Percentiles rank a stretch among this genome's conserved stretches.
Conservation (phyloP, 441 rosid genomes). For the Pelargonium hybrid region DNA sequence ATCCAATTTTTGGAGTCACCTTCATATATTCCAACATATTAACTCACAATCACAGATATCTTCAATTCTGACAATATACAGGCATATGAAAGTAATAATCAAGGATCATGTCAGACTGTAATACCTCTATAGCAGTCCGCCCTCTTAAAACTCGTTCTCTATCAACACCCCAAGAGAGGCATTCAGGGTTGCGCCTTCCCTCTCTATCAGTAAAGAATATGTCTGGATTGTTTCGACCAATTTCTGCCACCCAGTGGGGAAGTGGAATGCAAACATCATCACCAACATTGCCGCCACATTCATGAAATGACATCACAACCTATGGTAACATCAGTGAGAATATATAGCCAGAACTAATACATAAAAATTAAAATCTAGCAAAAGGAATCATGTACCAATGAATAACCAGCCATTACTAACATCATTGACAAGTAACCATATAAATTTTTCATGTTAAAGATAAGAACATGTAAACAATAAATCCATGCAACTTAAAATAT, state of each 20-base stretch:
- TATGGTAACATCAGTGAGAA: slow-evolving; percentile 26
- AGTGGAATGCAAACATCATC: slow-evolving; percentile 97
- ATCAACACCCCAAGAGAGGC: slow-evolving; percentile 96
- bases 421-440: too few species aligned
- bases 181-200: slow-evolving; percentile 92
- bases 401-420: neutral
- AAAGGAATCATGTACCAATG: slow-evolving; percentile 5
- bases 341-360: slow-evolving; percentile 20
- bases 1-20: neutral
- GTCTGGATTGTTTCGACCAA: slow-evolving; percentile 86
- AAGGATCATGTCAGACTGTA: slow-evolving; percentile 1
- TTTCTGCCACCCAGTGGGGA: slow-evolving; percentile 97
- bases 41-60: slow-evolving; percentile 6
- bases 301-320: slow-evolving; percentile 98
- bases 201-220: slow-evolving; percentile 93
- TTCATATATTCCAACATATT: neutral
- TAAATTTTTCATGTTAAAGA: too few species aligned
- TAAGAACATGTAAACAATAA: too few species aligned
- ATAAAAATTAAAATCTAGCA: slow-evolving; percentile 1
- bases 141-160: slow-evolving; percentile 84
- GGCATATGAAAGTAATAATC: slow-evolving; percentile 1
- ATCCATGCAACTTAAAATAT: too few species aligned
- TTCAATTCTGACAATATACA: neutral
- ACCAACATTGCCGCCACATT: slow-evolving; percentile 98
- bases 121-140: slow-evolving; percentile 92